phyloP scores from a whole-genome alignment of 768 basidiomycete species.

The Hemileccinum impolitum region DNA sequence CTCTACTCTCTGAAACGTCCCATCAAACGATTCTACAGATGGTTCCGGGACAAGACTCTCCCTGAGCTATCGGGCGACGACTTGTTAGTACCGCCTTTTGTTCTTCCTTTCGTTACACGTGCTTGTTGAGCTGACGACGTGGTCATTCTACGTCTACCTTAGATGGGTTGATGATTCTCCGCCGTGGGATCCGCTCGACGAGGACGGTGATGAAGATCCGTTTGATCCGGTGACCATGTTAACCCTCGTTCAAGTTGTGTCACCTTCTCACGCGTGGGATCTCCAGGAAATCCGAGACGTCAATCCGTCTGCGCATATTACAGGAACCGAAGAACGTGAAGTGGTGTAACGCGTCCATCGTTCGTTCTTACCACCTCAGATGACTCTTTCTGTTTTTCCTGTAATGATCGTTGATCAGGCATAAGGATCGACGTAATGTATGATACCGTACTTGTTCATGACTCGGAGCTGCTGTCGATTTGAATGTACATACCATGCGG shows the following conservation, averaged over 20 bases:
- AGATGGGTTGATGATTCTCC: slow-evolving; percentile 21
- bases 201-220: slow-evolving; percentile 23
- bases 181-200: slow-evolving; percentile 29
- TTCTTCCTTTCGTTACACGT: no score
- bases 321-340: no score
- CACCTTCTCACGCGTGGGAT: background rate
- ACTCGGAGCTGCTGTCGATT: no score
- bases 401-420: no score
- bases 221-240: slow-evolving; percentile 14
- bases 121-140: background rate
- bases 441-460: no score
- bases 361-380: no score
- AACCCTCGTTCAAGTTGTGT: background rate
- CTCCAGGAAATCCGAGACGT: slow-evolving; percentile 1
- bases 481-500: no score
- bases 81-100: slow-evolving; percentile 12
- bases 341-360: no score
- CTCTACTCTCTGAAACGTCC: slow-evolving; percentile 20
- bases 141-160: background rate
- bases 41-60: slow-evolving; percentile 16
- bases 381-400: no score
- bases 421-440: no score
- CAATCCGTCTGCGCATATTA: no score
- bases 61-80: slow-evolving; percentile 12
- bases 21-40: slow-evolving; percentile 1